Percentiles rank a stretch among this genome's conserved stretches.
These are phyloP conservation scores for Tuber aestivum DNA, from an alignment of 495 filamentous ascomycete genomes.

Conservation along the genomic window DNA sequence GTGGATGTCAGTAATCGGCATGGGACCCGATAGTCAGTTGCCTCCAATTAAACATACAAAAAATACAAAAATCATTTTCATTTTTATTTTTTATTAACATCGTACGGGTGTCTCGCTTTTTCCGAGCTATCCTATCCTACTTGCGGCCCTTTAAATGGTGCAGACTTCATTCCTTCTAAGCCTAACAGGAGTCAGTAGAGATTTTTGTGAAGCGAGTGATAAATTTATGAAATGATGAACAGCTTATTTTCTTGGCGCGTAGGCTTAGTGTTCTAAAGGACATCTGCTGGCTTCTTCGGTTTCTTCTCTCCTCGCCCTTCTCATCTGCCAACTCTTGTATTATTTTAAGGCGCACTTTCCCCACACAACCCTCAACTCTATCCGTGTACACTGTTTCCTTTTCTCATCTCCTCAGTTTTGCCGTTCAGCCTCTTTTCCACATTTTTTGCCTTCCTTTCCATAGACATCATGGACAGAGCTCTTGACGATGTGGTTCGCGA, in stretches of 20 bases:
- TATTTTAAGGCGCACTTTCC: constrained; percentile 2
- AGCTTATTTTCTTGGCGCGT: neutral
- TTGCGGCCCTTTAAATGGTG: neutral
- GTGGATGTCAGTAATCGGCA: neutral
- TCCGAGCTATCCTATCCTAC: neutral
- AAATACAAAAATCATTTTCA: neutral
- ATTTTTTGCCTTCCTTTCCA: constrained; percentile 9
- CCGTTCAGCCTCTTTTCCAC: constrained; percentile 12
- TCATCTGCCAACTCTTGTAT: constrained; percentile 2
- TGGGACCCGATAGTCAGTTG: neutral
- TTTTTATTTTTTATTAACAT: no score
- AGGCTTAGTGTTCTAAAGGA: neutral
- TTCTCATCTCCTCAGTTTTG: neutral
- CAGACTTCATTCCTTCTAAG: neutral
- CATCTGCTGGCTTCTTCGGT: neutral
- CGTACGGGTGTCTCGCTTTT: no score
- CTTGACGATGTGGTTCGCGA: constrained; percentile 81
- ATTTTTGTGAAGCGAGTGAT: neutral
- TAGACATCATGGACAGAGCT: constrained; percentile 63
- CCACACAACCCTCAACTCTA: neutral
- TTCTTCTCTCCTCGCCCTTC: neutral
- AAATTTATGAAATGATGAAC: neutral
- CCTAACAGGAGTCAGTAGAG: neutral
- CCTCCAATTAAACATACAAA: neutral
- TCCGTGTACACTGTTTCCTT: neutral